Base-by-base conservation (phyloP, 106 monocot species). In the Ottelia alismoides region DNA sequence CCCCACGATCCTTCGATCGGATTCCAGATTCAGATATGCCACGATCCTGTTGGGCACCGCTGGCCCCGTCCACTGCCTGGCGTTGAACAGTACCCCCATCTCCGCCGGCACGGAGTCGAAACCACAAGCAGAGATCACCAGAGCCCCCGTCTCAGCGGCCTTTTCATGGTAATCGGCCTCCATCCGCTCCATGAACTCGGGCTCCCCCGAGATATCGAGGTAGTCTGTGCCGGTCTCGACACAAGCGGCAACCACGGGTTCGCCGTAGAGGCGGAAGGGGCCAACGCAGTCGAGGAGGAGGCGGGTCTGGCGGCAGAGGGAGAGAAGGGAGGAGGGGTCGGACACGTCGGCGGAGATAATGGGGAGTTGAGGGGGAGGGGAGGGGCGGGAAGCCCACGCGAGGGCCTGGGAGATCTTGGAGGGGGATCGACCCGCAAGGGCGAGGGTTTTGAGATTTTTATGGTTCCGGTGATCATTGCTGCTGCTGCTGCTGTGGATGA, bases 121-220 rank as follows among this genome's bases (percentile, higher is more conserved):
- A 50, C 96, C 96, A 24, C 96, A 98, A 2, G 85, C 96, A 30
- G 89, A 85, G n/a, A 98, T 67, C 45, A 98, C 68, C 50, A 98
- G 60, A 31, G 85, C 53, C 22, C 96, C 96, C 9, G 31, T 23
- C 52, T 70, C 58, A 16, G 29, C 66, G 7, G 89, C 96, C 31
- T 29, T 27, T 16, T 76, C 82, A 30, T 85, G 85, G 62, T 69
- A 52, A 22, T 64, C 55, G 6, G 64, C 79, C 74, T 89, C 96
- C 51, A 72, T 67, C 55, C 89, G 22, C 84, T 98, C 96, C 89
- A 98, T 98, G 70, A 89, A 98, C 89, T 85, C 96, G 4, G 96
- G 96, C 74, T 98, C 96, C 14, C 96, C 96, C 47, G 61, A 74
- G 29, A 98, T 80, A 55, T 98, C 96, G 31, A 89, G 72, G 70